Conservation (phyloP, 169 alveolate genomes). For the Eimeria necatrix region DNA sequence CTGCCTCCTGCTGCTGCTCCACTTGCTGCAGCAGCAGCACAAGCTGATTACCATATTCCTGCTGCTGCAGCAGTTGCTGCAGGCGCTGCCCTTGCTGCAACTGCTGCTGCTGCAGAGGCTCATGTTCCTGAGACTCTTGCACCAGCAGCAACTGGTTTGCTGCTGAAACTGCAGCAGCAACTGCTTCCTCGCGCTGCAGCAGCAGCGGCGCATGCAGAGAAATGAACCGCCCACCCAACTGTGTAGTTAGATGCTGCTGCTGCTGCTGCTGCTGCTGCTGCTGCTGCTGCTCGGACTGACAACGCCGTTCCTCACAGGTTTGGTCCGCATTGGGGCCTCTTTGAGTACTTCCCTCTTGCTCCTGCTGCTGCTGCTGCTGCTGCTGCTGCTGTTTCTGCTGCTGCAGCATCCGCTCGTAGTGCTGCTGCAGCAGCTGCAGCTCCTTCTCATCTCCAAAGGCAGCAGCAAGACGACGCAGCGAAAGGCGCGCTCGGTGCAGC, state of each 20-base stretch:
- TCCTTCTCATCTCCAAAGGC: not conserved
- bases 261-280: conserved; percentile 29
- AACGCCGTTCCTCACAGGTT: too few species aligned
- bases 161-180: conserved; percentile 32
- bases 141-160: conserved; percentile 32
- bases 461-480: conserved; percentile 45
- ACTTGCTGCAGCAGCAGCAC: conserved; percentile 52
- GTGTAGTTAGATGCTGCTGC: not conserved
- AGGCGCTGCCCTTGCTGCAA: conserved; percentile 38
- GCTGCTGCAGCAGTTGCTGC: conserved; percentile 52
- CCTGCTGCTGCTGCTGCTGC: conserved; percentile 18
- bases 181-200: conserved; percentile 25
- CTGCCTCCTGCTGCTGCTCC: conserved; percentile 42
- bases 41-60: not conserved
- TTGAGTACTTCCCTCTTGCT: not conserved
- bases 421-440: conserved; percentile 52
- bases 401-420: not conserved
- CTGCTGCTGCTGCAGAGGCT: not conserved
- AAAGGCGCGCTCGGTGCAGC: not conserved
- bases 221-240: conserved; percentile 4
- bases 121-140: not conserved
- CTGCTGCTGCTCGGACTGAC: conserved; percentile 4
- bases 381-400: conserved; percentile 23
- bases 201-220: conserved; percentile 46
- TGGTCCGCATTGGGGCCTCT: not conserved